A percentile compares a stretch with the other conserved stretches of the same genome.
Conservation (phyloP, 345 rosid species). For the Leavenworthia alabamica region DNA sequence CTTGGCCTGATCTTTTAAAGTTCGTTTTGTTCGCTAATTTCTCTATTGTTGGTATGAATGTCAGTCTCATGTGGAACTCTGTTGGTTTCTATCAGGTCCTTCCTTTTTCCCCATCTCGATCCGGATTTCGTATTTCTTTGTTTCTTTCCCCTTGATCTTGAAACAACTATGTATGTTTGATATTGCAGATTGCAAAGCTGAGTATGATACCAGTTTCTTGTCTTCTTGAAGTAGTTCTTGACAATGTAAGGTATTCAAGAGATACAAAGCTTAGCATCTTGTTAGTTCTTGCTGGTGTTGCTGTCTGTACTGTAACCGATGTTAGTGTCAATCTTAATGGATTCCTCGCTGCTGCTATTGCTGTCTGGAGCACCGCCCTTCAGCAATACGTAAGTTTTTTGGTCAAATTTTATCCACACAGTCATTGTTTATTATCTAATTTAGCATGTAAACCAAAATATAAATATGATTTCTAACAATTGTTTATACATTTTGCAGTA, state of each 20-base stretch:
- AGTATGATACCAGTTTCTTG: constrained; percentile 99
- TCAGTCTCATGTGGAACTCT: constrained; percentile 99
- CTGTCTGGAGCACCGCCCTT: constrained; percentile 96
- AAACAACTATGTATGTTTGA: constrained; percentile 2
- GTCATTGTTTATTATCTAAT: not conserved
- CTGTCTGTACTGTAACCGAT: constrained; percentile 96
- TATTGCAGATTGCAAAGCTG: constrained; percentile 84
- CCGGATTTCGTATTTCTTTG: not conserved
- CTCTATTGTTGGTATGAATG: constrained; percentile 98
- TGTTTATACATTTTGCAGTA: constrained; percentile 45
- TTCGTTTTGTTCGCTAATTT: constrained; percentile 91
- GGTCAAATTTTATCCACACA: not conserved
- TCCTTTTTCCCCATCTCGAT: not conserved
- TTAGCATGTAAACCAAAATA: not conserved
- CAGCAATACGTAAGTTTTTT: constrained; percentile 84
- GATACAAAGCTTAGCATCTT: constrained; percentile 95
- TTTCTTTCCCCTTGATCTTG: not conserved
- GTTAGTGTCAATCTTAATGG: constrained; percentile 94
- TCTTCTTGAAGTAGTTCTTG: constrained; percentile 85
- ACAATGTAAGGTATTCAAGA: constrained; percentile 86
- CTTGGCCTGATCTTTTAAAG: constrained; percentile 64
- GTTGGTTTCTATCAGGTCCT: constrained; percentile 99
- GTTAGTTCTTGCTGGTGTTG: constrained; percentile 92
- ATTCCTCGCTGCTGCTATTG: constrained; percentile 80
- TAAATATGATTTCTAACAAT: too few species aligned